Evolutionary conservation across 108 stramenopile species (phyloP).

Genomic region (Aureococcus anophagefferens): DNA sequence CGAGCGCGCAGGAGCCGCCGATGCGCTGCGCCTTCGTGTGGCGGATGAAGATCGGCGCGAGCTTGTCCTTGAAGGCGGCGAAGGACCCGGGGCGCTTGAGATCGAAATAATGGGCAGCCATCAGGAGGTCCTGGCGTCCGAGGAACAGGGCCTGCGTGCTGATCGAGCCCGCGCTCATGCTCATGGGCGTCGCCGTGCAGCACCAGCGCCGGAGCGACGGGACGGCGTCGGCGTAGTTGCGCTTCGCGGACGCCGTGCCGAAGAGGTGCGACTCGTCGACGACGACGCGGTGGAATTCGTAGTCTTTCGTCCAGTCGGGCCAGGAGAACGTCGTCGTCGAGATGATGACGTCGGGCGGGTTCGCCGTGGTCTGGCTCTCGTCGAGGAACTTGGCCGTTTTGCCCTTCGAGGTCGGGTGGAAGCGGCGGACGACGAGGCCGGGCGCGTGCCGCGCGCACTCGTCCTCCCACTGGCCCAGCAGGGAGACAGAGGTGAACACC

Average conservation of each 20-base stretch:
- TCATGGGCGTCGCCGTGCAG: not conserved
- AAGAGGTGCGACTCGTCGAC: slow-evolving; percentile 2
- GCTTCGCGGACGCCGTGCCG: not conserved
- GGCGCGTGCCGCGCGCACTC: not conserved
- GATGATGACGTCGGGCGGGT: slow-evolving; percentile 1
- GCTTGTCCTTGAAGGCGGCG: no score
- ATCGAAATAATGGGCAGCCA: no score
- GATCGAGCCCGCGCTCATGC: not conserved
- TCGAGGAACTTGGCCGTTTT: no score
- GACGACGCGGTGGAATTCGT: not conserved
- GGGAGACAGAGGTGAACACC: not conserved
- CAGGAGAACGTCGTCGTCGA: not conserved
- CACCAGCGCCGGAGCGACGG: not conserved
- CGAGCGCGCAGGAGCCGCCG: not conserved
- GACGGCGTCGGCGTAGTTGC: not conserved
- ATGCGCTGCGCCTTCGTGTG: slow-evolving; percentile 4
- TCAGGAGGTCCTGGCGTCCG: not conserved
- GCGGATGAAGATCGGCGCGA: not conserved
- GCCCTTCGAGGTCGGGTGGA: not conserved
- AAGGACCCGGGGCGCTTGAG: not conserved
- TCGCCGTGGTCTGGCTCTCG: no score
- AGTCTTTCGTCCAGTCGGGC: not conserved
- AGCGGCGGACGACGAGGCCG: not conserved
- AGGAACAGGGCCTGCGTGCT: not conserved
- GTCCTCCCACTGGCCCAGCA: slow-evolving; percentile 9